Evolutionary conservation across 2,329 filamentous ascomycete genomes (phyloP).

Genomic region (Delphinella strobiligena): DNA sequence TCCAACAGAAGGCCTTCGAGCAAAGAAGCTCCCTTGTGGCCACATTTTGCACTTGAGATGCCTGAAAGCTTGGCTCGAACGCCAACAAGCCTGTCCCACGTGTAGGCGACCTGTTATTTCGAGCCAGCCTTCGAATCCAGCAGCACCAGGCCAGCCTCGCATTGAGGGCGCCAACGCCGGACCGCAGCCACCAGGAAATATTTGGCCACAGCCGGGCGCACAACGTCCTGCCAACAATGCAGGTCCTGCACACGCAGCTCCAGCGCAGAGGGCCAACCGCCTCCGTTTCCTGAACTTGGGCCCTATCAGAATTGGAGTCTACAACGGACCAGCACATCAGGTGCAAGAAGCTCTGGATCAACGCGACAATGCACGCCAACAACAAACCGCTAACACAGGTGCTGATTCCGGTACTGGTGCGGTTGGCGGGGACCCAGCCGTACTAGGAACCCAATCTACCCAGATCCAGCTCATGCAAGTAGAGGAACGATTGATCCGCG

Average conservation of each 20-base stretch:
- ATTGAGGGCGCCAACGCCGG: conserved; percentile 1
- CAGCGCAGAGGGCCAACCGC: conserved; percentile 17
- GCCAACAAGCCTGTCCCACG: conserved; percentile 93
- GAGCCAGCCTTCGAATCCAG: conserved; percentile 6
- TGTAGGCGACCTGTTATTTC: conserved; percentile 65
- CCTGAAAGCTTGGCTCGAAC: conserved; percentile 90
- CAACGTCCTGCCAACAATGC: conserved; percentile 3
- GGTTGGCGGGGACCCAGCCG: conserved; percentile 15
- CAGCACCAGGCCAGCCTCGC: conserved; percentile 4
- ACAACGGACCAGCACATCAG: conserved; percentile 39
- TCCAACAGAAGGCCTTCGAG: conserved; percentile 62
- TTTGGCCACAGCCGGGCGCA: conserved; percentile 2
- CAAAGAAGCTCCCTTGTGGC: conserved; percentile 93
- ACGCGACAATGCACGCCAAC: background rate
- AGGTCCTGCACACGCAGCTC: conserved; percentile 1
- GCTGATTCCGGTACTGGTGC: conserved; percentile 10
- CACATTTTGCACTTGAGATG: conserved; percentile 93
- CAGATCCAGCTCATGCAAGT: conserved; percentile 52
- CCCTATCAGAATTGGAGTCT: conserved; percentile 61
- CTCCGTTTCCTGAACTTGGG: conserved; percentile 54
- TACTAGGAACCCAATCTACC: conserved; percentile 3
- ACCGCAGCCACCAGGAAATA: too few relatives aligned
- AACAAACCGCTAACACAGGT: conserved; percentile 12
- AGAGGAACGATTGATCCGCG: conserved; percentile 56
- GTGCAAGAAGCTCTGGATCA: conserved; percentile 31